Base-by-base conservation (phyloP, 768 basidiomycete genomes). In the Leccinum arenicola region DNA sequence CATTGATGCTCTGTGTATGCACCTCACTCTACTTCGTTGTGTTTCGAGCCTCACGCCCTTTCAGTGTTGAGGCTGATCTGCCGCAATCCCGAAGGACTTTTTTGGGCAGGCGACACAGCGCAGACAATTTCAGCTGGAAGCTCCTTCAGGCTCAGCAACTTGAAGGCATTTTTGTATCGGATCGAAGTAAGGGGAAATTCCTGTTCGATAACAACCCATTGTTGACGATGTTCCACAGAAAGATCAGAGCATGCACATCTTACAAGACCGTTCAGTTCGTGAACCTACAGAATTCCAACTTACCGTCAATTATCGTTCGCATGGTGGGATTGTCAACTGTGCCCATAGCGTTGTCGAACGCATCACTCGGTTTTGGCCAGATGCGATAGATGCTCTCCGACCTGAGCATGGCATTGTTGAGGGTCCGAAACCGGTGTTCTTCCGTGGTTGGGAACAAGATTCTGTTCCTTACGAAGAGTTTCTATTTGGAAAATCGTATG, bases 101-200 rank as follows among this genome's bases (percentile, higher is more conserved):
- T 91, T 60, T 90, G 87, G 86, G 89, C 88, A 3, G 89, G 90
- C 0, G 90, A 91, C 65, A 90, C 89, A 0, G 89, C 89, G 0
- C 89, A 91, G 64, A 87, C 89, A 0, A 91, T 91, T 40, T 84
- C 87, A 0, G 80, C 82, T 1, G 89, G 89, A 3, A 88, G 85
- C 61, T 80, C 87, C 0, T 91, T 91, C 64, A 75, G 84, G 9
- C 91, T 91, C 66, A 75, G 86, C 55, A 87, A 89, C 47, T 67
- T 91, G 51, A 89, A 85, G 66, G 82, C 89, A 0, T 88, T 87
- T 62, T 62, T 88, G 31, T 83, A 80, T 57, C 78, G 85, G 43
- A 68, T 84, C 1, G 87, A 91, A 74, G 89, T 87, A 55, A 47
- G 72, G 29, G 38, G 17, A 38, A 38, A 38, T 9, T 9, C 7